These are phyloP conservation scores for Thielaviopsis populi DNA, from an alignment of 2,329 filamentous ascomycete genomes.

Conservation along the genomic window DNA sequence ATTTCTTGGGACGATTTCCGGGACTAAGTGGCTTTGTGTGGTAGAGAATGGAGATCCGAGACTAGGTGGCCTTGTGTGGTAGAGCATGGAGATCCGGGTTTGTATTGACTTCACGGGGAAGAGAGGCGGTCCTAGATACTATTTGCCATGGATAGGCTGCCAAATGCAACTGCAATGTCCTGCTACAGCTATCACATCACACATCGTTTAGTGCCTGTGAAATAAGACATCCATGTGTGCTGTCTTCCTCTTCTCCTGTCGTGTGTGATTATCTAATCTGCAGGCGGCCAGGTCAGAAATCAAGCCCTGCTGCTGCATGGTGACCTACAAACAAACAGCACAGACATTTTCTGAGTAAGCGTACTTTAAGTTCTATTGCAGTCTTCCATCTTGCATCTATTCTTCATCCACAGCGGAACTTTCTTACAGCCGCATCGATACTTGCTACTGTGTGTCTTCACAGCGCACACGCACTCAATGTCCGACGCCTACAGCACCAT, in stretches of 20 bases:
- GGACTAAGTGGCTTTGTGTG: not conserved
- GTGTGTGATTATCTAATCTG: not conserved
- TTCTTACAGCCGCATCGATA: too few relatives aligned
- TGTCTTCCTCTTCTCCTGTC: not conserved
- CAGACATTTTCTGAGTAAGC: too few relatives aligned
- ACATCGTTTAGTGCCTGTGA: not conserved
- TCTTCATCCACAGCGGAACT: not conserved
- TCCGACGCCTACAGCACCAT: not conserved
- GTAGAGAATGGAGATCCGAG: too few relatives aligned
- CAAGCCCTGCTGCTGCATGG: too few relatives aligned
- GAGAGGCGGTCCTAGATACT: too few relatives aligned
- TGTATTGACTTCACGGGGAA: too few relatives aligned
- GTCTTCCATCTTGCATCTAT: not conserved
- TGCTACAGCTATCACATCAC: not conserved
- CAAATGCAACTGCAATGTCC: too few relatives aligned
- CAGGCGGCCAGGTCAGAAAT: not conserved
- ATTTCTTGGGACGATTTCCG: not conserved
- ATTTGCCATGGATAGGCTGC: too few relatives aligned
- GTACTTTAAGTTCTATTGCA: not conserved
- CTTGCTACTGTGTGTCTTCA: too few relatives aligned
- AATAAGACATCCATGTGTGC: not conserved
- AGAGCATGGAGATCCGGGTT: not conserved
- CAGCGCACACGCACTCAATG: not conserved
- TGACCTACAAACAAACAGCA: too few relatives aligned
- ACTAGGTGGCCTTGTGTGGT: too few relatives aligned